phyloP scores from a whole-genome alignment of 768 basidiomycete genomes.

The Solioccasus polychromus region DNA sequence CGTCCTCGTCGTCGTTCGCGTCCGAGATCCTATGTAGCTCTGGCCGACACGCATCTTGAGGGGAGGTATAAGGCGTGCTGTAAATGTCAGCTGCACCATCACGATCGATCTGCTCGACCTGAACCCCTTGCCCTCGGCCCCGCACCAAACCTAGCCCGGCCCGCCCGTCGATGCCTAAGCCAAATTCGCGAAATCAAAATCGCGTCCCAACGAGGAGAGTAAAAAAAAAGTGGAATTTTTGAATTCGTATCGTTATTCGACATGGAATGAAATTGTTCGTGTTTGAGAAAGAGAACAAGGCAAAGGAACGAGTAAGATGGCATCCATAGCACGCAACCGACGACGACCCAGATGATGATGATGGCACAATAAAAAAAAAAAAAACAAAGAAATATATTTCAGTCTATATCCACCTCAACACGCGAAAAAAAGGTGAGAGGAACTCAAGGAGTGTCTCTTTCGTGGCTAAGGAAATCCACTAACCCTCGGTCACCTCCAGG shows the following conservation, averaged over 20 bases:
- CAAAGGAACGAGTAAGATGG: slow-evolving; percentile 5
- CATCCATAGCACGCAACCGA: slow-evolving; percentile 15
- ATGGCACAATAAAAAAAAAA: slow-evolving; percentile 44
- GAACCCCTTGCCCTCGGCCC: neutral
- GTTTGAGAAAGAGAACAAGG: neutral
- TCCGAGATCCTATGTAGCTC: neutral
- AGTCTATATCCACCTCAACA: slow-evolving; percentile 62
- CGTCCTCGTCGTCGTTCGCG: slow-evolving; percentile 27
- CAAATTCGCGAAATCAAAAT: slow-evolving; percentile 9
- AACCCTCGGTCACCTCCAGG: slow-evolving; percentile 84
- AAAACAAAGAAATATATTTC: slow-evolving; percentile 61
- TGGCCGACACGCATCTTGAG: slow-evolving; percentile 13
- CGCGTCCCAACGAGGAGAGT: slow-evolving; percentile 6
- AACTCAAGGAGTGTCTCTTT: slow-evolving; percentile 47
- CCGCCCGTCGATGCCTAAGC: neutral
- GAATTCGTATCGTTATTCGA: slow-evolving; percentile 15
- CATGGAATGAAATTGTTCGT: too few species aligned
- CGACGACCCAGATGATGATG: slow-evolving; percentile 14
- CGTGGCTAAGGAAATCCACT: slow-evolving; percentile 51
- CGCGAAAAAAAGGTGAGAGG: slow-evolving; percentile 44
- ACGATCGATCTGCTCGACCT: neutral
- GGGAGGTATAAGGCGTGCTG: slow-evolving; percentile 23
- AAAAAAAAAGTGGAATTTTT: slow-evolving; percentile 8
- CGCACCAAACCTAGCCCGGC: neutral
- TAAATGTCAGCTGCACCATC: slow-evolving; percentile 19